Conservation (phyloP, 495 filamentous ascomycete genomes). For the Amniculicola lignicola region DNA sequence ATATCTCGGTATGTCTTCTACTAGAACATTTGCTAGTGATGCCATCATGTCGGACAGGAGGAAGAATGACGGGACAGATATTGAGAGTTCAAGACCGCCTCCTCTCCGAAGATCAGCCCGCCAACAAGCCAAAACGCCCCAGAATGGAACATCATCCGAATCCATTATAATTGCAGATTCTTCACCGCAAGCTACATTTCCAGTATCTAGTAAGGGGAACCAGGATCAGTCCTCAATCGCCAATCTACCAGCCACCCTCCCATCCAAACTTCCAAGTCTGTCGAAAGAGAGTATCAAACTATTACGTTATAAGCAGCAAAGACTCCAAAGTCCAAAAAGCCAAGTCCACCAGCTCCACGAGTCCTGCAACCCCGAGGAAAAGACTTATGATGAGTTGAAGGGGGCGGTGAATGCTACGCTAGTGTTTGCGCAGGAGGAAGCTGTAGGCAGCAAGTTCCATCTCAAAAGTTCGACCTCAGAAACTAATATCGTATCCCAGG, state of each 20-base stretch:
- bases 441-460: constrained; percentile 33
- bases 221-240: not conserved
- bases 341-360: constrained; percentile 6
- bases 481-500: constrained; percentile 11
- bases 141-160: not conserved
- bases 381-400: not conserved
- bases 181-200: not conserved
- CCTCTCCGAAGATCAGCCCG: not conserved
- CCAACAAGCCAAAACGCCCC: not conserved
- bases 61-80: not conserved
- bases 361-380: not conserved
- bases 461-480: not conserved
- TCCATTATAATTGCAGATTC: not conserved
- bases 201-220: too few relatives aligned
- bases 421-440: constrained; percentile 50
- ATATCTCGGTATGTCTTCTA: too few relatives aligned
- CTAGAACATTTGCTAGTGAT: too few relatives aligned
- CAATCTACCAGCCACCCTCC: not conserved
- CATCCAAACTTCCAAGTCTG: constrained; percentile 5
- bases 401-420: constrained; percentile 41
- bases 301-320: constrained; percentile 2
- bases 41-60: not conserved
- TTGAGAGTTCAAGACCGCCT: not conserved
- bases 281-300: constrained; percentile 6
- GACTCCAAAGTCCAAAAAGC: not conserved